Evolutionary conservation across 441 rosid species (phyloP), one percentile per base, ranked within the genome.

Genomic region (Biscutella laevigata): DNA sequence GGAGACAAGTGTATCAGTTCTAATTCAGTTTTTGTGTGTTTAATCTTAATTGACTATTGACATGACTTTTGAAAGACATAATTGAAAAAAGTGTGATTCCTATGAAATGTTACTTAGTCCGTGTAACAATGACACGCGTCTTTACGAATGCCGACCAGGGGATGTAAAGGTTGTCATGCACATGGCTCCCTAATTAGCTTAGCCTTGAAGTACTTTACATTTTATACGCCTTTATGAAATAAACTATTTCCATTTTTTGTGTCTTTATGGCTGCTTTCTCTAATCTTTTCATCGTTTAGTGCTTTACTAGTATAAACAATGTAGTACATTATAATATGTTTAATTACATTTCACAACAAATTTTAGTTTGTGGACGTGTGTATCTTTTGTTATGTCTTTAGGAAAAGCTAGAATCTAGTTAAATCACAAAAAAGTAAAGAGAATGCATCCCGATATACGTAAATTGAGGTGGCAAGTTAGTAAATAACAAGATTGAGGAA

Each of bases 1-100:
- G 11, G 92, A 76, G 29, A 68, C 83, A 66, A 92, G 65, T 6
- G 73, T 55, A 53, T 92, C 94, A 57, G 80, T 75, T 71, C 80
- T 72, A 33, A 69, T 1, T 62, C 69, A 40, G n/a, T n/a, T n/a
- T n/a, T n/a, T n/a, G n/a, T n/a, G n/a, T n/a, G n/a, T n/a, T n/a
- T n/a, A n/a, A n/a, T n/a, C n/a, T n/a, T n/a, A n/a, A n/a, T n/a
- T n/a, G n/a, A n/a, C n/a, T n/a, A n/a, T n/a, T n/a, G n/a, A n/a
- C n/a, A n/a, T n/a, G n/a, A n/a, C n/a, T n/a, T n/a, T n/a, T n/a
- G n/a, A n/a, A n/a, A n/a, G n/a, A n/a, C n/a, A n/a, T n/a, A n/a
- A n/a, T n/a, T n/a, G n/a, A n/a, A n/a, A n/a, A n/a, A n/a, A n/a
- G n/a, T n/a, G n/a, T n/a, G n/a, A n/a, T n/a, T n/a, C n/a, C n/a